Base-by-base conservation (phyloP, 352 stramenopile genomes). In the Phytophthora melonis region DNA sequence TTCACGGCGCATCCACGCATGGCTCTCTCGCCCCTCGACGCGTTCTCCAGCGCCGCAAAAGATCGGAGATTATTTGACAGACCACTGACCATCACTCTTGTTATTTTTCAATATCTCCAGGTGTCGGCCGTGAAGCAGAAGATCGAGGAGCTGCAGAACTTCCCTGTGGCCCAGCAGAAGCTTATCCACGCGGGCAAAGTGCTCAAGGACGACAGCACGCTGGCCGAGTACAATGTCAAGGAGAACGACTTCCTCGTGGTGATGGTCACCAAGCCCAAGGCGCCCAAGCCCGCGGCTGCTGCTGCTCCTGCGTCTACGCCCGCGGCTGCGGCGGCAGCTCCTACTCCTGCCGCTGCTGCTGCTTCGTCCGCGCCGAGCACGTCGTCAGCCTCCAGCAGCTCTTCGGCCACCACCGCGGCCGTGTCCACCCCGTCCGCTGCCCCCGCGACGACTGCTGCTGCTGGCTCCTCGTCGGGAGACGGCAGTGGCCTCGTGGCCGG, bases 151-250 rank as follows among this genome's bases (percentile, higher is more conserved):
- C 54, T 84, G 63, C 88, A 97, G 65, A 83, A 75, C 68, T 95
- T 94, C 57, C 78, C 88, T 5, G 86, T 86, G 34, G 68, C 80
- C 0, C 81, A 93, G 71, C 89, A 96, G 70, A 96, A 96, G 74
- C 87, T 97, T 54, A 97, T 97, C 60, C 88, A 97, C 63, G 87
- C 88, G 13, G 88, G 91, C 25, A 97, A 97, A 78, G 89, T 97
- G 56, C 86, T 97, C 52, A 95, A 94, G 72, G 90, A 97, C 52
- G 89, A 97, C 27, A 93, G 86, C 65, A 76, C 80, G 55, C 75
- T 97, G 23, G 72, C 80, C 32, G 87, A 96, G 72, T 96, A 94
- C 78, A 93, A 89, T 64, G 76, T 97, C 49, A 95, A 94, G 78
- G 90, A 95, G 70, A 95, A 93, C 64, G 89, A 95, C 68, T 97